Percentiles rank a stretch among this genome's conserved stretches.
Conservation (phyloP, 2,329 filamentous ascomycete species). For the Penicillium sp. region DNA sequence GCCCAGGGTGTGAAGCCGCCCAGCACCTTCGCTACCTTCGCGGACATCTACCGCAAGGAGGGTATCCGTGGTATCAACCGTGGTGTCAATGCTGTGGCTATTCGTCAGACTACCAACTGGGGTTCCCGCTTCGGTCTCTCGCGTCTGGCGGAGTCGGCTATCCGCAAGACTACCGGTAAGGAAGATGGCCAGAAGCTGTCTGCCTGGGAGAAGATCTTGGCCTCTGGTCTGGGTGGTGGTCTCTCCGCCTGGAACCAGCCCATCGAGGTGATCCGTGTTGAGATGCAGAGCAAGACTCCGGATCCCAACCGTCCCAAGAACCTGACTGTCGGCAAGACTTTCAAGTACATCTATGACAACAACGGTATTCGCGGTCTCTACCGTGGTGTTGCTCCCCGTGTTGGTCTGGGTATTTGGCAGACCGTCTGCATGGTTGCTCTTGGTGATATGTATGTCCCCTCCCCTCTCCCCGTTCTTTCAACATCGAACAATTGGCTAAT, state of each 20-base stretch:
- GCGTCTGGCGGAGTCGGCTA: conserved; percentile 86
- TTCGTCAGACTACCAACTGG: conserved; percentile 99
- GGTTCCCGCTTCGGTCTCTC: conserved; percentile 93
- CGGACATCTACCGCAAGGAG: conserved; percentile 93
- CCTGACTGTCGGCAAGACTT: conserved; percentile 87
- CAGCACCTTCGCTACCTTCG: conserved; percentile 94
- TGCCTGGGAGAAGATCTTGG: conserved; percentile 84
- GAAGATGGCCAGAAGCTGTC: conserved; percentile 76
- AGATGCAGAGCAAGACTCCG: conserved; percentile 99
- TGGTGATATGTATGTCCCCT: conserved; percentile 83
- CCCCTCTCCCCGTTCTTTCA: conserved; percentile 4
- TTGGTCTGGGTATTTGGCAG: conserved; percentile 97
- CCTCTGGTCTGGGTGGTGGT: conserved; percentile 86
- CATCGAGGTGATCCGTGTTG: conserved; percentile 98
- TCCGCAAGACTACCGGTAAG: conserved; percentile 79
- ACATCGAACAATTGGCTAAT: conserved; percentile 38
- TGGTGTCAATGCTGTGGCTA: conserved; percentile 97
- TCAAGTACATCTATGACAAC: conserved; percentile 83
- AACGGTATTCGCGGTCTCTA: conserved; percentile 93
- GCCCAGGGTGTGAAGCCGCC: conserved; percentile 79
- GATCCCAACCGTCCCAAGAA: conserved; percentile 99
- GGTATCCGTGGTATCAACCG: conserved; percentile 96
- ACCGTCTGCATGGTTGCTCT: conserved; percentile 99
- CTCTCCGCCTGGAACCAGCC: conserved; percentile 98
- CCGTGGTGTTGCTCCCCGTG: conserved; percentile 90